Percentiles rank a stretch among this genome's conserved stretches.
These are phyloP conservation scores for Polytrichum commune DNA, from an alignment of 225 moss, liverwort and hornwort genomes.

Conservation along the genomic window DNA sequence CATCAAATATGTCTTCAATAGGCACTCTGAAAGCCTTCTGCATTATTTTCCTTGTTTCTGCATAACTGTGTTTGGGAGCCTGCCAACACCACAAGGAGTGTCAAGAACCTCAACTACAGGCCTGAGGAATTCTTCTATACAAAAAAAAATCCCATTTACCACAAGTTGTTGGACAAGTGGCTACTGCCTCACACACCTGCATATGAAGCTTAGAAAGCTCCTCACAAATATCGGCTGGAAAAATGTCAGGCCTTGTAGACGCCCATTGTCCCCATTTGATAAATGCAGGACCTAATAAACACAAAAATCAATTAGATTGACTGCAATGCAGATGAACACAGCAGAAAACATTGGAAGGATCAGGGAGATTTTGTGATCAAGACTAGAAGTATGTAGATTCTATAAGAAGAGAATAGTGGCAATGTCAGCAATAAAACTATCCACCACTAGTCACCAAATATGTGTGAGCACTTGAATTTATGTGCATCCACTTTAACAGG, in stretches of 20 bases:
- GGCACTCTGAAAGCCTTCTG: constrained; percentile 74
- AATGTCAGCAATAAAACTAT: no score
- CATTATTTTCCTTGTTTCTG: constrained; percentile 70
- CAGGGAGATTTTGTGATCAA: not conserved
- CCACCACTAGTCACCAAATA: no score
- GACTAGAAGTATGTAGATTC: no score
- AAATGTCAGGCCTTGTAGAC: constrained; percentile 89
- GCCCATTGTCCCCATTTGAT: constrained; percentile 99
- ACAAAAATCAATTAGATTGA: not conserved
- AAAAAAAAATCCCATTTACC: no score
- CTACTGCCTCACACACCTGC: constrained; percentile 49
- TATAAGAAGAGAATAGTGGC: no score
- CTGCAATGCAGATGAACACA: not conserved
- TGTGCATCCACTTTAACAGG: no score
- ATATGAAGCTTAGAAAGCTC: constrained; percentile 81
- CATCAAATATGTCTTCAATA: constrained; percentile 78
- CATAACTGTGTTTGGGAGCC: constrained; percentile 86
- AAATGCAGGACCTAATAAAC: constrained; percentile 74
- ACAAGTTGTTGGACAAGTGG: no score
- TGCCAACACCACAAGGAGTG: constrained; percentile 21
- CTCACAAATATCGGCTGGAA: constrained; percentile 76
- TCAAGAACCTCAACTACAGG: not conserved
- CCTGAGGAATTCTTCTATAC: not conserved
- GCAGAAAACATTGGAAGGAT: not conserved
- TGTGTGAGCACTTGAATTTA: no score